Conservation (phyloP, 257 asterid genomes). For the Capsicum baccatum region DNA sequence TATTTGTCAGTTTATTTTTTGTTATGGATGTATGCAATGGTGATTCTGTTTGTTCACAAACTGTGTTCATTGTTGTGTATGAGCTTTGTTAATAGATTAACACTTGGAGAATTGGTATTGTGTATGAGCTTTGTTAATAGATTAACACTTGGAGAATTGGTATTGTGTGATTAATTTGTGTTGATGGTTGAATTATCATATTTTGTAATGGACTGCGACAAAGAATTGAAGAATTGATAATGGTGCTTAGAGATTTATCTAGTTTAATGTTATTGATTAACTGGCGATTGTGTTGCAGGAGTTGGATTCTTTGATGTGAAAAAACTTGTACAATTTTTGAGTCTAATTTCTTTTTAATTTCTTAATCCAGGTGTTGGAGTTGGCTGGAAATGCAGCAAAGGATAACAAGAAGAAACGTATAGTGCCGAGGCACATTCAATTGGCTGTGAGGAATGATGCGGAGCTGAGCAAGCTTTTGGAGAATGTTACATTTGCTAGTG, state of each 20-base stretch:
- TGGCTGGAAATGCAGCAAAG: constrained; percentile 28
- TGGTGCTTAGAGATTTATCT: too few species aligned
- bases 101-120: background rate
- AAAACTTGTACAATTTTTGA: background rate
- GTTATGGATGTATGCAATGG: too few species aligned
- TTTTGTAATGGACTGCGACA: background rate
- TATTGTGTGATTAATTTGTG: background rate
- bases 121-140: too few species aligned
- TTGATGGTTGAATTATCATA: background rate
- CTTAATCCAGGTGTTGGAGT: constrained; percentile 18
- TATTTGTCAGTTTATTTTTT: background rate
- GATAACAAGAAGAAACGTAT: constrained; percentile 29
- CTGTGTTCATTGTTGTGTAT: too few species aligned
- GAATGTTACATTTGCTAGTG: constrained; percentile 2
- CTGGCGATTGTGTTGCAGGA: background rate
- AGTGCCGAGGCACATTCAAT: constrained; percentile 24
- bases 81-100: too few species aligned
- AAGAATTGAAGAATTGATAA: background rate
- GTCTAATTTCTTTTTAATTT: background rate
- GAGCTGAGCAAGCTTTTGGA: constrained; percentile 26
- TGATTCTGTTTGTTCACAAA: too few species aligned
- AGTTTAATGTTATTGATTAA: background rate
- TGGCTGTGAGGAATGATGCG: constrained; percentile 30
- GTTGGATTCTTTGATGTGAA: background rate
- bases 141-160: background rate